phyloP scores from a whole-genome alignment of 2,329 filamentous ascomycete species.

The Pseudocercospora vitis region DNA sequence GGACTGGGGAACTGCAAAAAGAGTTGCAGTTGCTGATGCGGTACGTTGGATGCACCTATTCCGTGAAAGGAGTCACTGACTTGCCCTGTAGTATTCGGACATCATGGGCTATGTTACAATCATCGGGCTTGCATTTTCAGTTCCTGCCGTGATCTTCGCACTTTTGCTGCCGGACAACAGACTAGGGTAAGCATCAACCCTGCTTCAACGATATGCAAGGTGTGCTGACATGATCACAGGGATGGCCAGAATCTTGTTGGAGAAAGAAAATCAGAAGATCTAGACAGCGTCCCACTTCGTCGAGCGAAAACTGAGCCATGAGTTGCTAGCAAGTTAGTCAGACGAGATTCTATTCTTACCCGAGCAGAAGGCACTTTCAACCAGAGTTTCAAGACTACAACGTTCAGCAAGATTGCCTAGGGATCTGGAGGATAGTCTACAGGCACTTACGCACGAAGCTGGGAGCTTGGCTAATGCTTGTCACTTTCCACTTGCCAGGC shows the following conservation, averaged over 20 bases:
- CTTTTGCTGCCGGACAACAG: conserved; percentile 23
- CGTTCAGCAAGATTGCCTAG: no score
- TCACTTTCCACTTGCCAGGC: not conserved
- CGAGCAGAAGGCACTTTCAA: not conserved
- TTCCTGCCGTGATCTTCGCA: conserved; percentile 17
- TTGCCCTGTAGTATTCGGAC: conserved; percentile 24
- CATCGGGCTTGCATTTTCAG: conserved; percentile 15
- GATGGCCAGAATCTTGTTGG: conserved; percentile 12
- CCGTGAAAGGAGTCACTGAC: conserved; percentile 30
- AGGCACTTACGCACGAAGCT: not conserved
- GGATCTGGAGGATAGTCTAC: not conserved
- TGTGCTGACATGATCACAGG: conserved; percentile 1
- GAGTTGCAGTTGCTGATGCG: conserved; percentile 43
- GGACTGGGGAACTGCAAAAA: conserved; percentile 43
- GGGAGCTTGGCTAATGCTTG: conserved; percentile 4
- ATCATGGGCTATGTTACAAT: conserved; percentile 28
- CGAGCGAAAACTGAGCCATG: conserved; percentile 1
- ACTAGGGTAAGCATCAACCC: conserved; percentile 7
- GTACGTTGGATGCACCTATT: conserved; percentile 9
- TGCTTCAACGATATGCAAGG: not conserved
- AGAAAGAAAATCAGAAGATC: not conserved
- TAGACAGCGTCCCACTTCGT: conserved; percentile 3
- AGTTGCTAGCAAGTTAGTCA: not conserved
- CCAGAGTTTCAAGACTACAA: not conserved
- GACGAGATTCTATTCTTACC: not conserved